phyloP scores from a whole-genome alignment of 352 stramenopile species.

The Phytophthora sansomeana region DNA sequence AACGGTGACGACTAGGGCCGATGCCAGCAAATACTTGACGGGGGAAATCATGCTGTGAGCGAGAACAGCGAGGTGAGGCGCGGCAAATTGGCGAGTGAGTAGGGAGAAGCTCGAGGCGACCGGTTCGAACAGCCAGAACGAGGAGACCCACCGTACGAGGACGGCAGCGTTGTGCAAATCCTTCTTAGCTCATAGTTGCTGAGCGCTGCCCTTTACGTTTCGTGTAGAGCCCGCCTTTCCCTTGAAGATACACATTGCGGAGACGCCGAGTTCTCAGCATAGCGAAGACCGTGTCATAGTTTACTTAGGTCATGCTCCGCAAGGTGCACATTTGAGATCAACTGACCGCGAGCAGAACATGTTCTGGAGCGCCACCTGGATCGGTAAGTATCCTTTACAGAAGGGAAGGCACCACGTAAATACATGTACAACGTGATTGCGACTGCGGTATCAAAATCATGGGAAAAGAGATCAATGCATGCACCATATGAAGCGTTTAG shows the following conservation, averaged over 20 bases:
- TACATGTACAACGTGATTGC: too few species aligned
- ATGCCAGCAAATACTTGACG: conserved; percentile 19
- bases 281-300: not conserved
- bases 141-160: conserved; percentile 2
- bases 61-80: not conserved
- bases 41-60: conserved; percentile 6
- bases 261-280: not conserved
- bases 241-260: not conserved
- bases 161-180: conserved; percentile 14
- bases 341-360: not conserved
- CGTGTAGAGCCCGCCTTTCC: conserved; percentile 8
- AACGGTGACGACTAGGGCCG: conserved; percentile 1
- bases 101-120: not conserved
- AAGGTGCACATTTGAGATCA: not conserved
- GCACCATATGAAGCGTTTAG: too few species aligned
- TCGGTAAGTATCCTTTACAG: conserved; percentile 14
- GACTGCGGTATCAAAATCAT: too few species aligned
- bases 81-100: conserved; percentile 28
- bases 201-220: conserved; percentile 21
- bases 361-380: conserved; percentile 16
- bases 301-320: not conserved
- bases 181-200: conserved; percentile 12
- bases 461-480: too few species aligned
- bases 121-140: conserved; percentile 26
- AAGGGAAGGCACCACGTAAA: not conserved